These are phyloP conservation scores for Fusarium oligoseptatum DNA, from an alignment of 2,329 filamentous ascomycete species.

Conservation along the genomic window DNA sequence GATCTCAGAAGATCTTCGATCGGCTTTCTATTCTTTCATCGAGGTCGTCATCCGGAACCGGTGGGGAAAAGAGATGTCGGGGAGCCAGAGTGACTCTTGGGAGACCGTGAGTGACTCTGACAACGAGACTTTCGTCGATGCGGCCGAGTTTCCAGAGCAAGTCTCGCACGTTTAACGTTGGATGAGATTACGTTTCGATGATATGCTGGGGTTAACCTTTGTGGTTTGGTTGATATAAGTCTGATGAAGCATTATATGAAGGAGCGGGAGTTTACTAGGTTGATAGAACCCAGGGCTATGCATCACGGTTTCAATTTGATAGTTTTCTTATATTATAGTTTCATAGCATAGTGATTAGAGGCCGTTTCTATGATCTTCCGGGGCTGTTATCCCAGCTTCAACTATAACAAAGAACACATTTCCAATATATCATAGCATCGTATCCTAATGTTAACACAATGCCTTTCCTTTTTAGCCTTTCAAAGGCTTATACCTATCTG, in stretches of 20 bases:
- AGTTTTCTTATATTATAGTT: too few species aligned
- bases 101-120: too few species aligned
- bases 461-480: too few species aligned
- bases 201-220: not conserved
- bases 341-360: too few species aligned
- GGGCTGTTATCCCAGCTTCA: too few species aligned
- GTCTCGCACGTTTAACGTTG: not conserved
- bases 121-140: not conserved
- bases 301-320: not conserved
- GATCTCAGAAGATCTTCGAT: not conserved
- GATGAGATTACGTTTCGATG: rapidly evolving
- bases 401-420: too few species aligned
- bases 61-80: not conserved
- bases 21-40: not conserved
- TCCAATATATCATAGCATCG: too few species aligned
- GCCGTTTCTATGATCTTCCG: too few species aligned
- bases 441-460: too few species aligned
- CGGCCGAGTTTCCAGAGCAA: not conserved
- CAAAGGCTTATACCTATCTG: too few species aligned
- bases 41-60: not conserved
- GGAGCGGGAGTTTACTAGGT: not conserved
- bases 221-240: not conserved
- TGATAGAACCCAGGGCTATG: not conserved
- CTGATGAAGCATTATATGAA: not conserved
- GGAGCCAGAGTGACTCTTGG: too few species aligned